A percentile compares a stretch with the other conserved stretches of the same genome.
Evolutionary conservation across 345 rosid genomes (phyloP).

Genomic region (Eucalyptus albens): DNA sequence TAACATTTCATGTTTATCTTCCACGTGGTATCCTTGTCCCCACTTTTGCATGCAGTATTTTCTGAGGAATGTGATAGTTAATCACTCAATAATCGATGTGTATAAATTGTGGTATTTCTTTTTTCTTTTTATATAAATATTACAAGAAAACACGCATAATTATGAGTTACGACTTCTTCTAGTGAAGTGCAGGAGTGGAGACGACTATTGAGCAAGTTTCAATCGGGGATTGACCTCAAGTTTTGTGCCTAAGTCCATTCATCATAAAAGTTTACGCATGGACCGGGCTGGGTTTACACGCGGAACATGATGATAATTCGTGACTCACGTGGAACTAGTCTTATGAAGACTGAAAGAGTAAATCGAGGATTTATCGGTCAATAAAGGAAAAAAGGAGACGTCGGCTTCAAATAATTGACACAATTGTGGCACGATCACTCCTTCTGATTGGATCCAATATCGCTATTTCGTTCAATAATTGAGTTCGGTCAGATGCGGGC

Average conservation of each 20-base stretch:
- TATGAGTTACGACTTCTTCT: neutral
- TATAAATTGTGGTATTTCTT: neutral
- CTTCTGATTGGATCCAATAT: neutral
- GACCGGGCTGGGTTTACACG: neutral
- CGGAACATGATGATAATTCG: accelerated
- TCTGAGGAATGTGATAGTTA: neutral
- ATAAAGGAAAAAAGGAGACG: neutral
- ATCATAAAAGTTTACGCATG: neutral
- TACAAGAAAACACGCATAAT: neutral
- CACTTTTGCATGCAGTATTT: neutral
- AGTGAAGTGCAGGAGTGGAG: neutral
- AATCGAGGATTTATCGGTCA: neutral
- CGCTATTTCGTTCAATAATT: neutral
- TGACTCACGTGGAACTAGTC: neutral
- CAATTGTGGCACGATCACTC: neutral
- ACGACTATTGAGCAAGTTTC: neutral
- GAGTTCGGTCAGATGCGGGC: neutral
- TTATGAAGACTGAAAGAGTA: too few relatives aligned
- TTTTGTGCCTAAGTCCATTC: neutral
- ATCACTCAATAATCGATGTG: neutral
- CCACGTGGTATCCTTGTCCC: neutral
- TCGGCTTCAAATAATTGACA: neutral
- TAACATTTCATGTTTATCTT: neutral
- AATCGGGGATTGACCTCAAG: neutral
- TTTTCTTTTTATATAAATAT: too few relatives aligned